phyloP scores from a whole-genome alignment of 768 basidiomycete genomes.

The Tulasnella sp. region DNA sequence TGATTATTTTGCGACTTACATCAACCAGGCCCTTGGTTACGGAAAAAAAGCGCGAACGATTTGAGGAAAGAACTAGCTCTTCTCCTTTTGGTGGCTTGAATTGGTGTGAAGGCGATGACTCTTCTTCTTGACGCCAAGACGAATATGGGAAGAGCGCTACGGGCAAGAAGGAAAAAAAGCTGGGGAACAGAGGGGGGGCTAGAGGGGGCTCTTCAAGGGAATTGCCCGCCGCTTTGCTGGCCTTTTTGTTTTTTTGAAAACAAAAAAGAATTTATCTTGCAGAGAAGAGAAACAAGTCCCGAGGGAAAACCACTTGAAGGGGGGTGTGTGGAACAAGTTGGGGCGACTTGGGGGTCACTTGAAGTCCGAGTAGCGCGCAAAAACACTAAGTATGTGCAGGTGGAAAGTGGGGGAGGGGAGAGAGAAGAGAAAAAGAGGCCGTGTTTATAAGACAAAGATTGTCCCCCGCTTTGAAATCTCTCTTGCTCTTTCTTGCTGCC shows the following conservation, averaged over 20 bases:
- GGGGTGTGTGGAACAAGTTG: neutral
- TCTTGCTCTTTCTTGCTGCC: neutral
- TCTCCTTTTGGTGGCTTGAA: neutral
- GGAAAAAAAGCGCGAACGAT: neutral
- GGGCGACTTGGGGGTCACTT: neutral
- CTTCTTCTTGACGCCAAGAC: neutral
- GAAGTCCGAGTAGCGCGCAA: neutral
- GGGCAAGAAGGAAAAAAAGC: neutral
- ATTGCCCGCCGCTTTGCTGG: neutral
- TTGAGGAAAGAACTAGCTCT: neutral
- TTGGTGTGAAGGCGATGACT: neutral
- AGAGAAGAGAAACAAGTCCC: neutral
- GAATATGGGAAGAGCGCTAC: neutral
- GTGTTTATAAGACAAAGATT: neutral
- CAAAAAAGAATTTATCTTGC: neutral
- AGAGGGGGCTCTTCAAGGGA: neutral
- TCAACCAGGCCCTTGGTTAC: neutral
- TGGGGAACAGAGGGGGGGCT: neutral
- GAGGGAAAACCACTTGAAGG: neutral
- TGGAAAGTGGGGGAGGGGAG: neutral
- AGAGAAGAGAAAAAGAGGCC: neutral
- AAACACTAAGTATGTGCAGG: slow-evolving; percentile 1
- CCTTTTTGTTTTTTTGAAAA: neutral
- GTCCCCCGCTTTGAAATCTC: neutral
- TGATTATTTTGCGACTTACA: neutral